These are phyloP conservation scores for Starmerella vitae DNA, from an alignment of 805 yeast species.

Conservation along the genomic window DNA sequence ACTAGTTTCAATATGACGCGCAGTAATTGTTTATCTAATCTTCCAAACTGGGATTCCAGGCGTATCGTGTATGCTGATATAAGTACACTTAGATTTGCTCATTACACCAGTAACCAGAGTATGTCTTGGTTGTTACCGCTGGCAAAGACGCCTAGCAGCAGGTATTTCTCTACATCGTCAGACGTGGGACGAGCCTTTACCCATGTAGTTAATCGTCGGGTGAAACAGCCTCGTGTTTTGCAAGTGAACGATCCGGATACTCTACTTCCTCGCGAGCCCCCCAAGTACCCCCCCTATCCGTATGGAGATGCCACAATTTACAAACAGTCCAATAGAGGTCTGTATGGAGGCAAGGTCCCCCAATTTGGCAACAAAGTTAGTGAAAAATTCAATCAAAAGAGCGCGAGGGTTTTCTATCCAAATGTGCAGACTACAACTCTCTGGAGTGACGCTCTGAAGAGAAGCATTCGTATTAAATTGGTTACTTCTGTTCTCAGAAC, in stretches of 20 bases:
- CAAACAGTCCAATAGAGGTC: slow-evolving; percentile 76
- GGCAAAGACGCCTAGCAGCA: neutral
- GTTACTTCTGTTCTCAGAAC: slow-evolving; percentile 75
- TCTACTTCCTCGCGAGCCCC: slow-evolving; percentile 30
- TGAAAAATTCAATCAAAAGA: slow-evolving; percentile 54
- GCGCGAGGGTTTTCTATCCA: slow-evolving; percentile 64
- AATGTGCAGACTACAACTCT: slow-evolving; percentile 62
- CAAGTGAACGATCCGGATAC: slow-evolving; percentile 38
- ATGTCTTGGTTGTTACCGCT: slow-evolving; percentile 1
- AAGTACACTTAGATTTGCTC: too few relatives aligned
- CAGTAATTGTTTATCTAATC: too few relatives aligned
- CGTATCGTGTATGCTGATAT: too few relatives aligned
- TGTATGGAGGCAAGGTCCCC: slow-evolving; percentile 79
- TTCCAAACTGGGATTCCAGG: too few relatives aligned
- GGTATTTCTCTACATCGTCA: slow-evolving; percentile 14
- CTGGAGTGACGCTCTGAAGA: slow-evolving; percentile 71
- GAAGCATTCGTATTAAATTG: slow-evolving; percentile 43
- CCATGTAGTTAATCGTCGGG: slow-evolving; percentile 23
- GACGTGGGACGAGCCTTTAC: slow-evolving; percentile 17
- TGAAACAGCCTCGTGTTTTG: slow-evolving; percentile 23
- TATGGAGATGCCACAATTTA: slow-evolving; percentile 67
- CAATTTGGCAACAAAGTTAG: slow-evolving; percentile 66
- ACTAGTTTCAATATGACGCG: too few relatives aligned
- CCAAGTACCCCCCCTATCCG: slow-evolving; percentile 49
- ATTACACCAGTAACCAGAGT: neutral